A percentile compares a stretch with the other conserved stretches of the same genome.
phyloP scores from a whole-genome alignment of 2,329 filamentous ascomycete genomes.

The Colletotrichum kahawae region DNA sequence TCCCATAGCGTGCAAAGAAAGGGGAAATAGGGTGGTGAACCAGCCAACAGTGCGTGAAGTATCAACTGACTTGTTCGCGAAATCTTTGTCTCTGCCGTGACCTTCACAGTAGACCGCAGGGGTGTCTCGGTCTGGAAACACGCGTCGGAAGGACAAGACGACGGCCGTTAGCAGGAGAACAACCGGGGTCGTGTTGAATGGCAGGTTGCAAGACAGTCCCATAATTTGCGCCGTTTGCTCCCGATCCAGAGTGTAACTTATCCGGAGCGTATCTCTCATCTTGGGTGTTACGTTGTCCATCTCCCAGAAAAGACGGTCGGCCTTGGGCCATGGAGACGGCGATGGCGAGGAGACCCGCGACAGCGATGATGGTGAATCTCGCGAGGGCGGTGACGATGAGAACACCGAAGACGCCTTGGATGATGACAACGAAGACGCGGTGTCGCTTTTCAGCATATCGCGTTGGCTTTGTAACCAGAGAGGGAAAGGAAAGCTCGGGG shows the following conservation, averaged over 20 bases:
- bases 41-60: not conserved
- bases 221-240: not conserved
- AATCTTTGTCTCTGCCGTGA: not conserved
- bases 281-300: not conserved
- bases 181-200: not conserved
- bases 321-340: not conserved
- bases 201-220: not conserved
- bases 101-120: not conserved
- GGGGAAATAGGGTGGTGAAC: not conserved
- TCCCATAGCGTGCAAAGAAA: accelerated
- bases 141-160: not conserved
- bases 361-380: not conserved
- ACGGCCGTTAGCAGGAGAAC: not conserved
- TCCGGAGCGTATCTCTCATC: not conserved
- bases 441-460: not conserved
- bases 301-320: not conserved
- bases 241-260: not conserved
- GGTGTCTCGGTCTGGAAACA: not conserved
- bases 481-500: not conserved
- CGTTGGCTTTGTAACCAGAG: not conserved
- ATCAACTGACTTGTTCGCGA: not conserved
- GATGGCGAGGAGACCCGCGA: not conserved
- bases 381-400: not conserved
- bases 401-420: not conserved
- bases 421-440: accelerated